phyloP scores from a whole-genome alignment of 192 early-diverging fungal genomes.

The Coemansia reversa region DNA sequence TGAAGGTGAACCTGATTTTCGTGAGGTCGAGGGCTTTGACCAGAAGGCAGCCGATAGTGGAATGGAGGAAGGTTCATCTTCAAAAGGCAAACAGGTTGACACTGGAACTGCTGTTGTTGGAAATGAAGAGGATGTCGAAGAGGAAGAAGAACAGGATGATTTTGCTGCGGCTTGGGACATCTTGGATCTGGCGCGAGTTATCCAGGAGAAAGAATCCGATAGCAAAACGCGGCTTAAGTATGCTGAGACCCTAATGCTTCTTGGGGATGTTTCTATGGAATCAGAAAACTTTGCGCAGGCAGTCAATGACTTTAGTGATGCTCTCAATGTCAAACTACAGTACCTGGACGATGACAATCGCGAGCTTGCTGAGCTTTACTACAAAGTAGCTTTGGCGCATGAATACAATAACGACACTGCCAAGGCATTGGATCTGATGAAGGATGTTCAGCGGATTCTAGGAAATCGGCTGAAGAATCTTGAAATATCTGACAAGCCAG shows the following conservation, averaged over 20 bases:
- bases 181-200: slow-evolving; percentile 79
- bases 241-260: slow-evolving; percentile 58
- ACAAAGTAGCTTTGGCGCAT: slow-evolving; percentile 53
- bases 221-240: slow-evolving; percentile 64
- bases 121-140: slow-evolving; percentile 47
- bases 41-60: slow-evolving; percentile 12
- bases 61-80: slow-evolving; percentile 31
- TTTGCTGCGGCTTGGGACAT: slow-evolving; percentile 78
- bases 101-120: slow-evolving; percentile 13
- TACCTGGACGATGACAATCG: slow-evolving; percentile 38
- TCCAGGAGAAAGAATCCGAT: slow-evolving; percentile 64
- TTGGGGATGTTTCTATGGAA: slow-evolving; percentile 89
- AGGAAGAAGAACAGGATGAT: slow-evolving; percentile 60
- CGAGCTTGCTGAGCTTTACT: slow-evolving; percentile 54
- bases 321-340: slow-evolving; percentile 38
- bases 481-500: slow-evolving; percentile 5
- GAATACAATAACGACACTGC: slow-evolving; percentile 50
- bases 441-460: slow-evolving; percentile 47
- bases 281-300: slow-evolving; percentile 64
- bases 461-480: slow-evolving; percentile 20
- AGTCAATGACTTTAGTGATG: slow-evolving; percentile 38
- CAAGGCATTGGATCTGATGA: slow-evolving; percentile 45
- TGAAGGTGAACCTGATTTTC: slow-evolving; percentile 64
- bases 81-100: slow-evolving; percentile 50
- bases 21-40: slow-evolving; percentile 37